A percentile compares a stretch with the other conserved stretches of the same genome.
phyloP scores from a whole-genome alignment of 495 filamentous ascomycete species.

The Neurospora sp. region DNA sequence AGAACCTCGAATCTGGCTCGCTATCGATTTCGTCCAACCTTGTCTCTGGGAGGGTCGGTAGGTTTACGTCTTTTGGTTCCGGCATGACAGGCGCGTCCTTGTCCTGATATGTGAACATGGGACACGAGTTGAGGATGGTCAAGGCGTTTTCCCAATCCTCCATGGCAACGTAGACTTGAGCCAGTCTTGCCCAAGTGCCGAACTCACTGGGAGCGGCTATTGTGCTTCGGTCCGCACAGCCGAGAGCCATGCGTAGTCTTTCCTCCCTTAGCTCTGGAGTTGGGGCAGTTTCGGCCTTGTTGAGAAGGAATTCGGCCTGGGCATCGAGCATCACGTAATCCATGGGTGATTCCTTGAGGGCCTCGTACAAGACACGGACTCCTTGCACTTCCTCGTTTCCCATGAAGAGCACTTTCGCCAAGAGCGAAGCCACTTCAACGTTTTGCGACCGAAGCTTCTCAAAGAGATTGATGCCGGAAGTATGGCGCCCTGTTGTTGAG shows the following conservation, averaged over 20 bases:
- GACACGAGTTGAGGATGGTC: slow-evolving; percentile 94
- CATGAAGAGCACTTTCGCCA: slow-evolving; percentile 80
- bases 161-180: slow-evolving; percentile 81
- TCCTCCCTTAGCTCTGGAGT: slow-evolving; percentile 41
- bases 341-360: slow-evolving; percentile 85
- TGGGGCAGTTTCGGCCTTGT: slow-evolving; percentile 54
- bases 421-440: slow-evolving; percentile 84
- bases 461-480: slow-evolving; percentile 95
- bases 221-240: slow-evolving; percentile 87
- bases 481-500: slow-evolving; percentile 85
- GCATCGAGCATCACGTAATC: slow-evolving; percentile 90
- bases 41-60: slow-evolving; percentile 83
- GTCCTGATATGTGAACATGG: slow-evolving; percentile 99
- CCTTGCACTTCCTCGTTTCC: slow-evolving; percentile 95
- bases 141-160: slow-evolving; percentile 93
- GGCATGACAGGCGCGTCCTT: slow-evolving; percentile 93
- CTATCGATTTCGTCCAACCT: slow-evolving; percentile 88
- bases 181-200: slow-evolving; percentile 88
- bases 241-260: slow-evolving; percentile 68
- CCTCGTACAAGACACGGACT: slow-evolving; percentile 76
- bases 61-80: slow-evolving; percentile 71
- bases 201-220: slow-evolving; percentile 95
- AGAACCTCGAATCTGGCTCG: slow-evolving; percentile 69
- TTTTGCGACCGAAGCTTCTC: slow-evolving; percentile 88
- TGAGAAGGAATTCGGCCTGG: slow-evolving; percentile 85